These are phyloP conservation scores for Aspergillus avenaceus DNA, from an alignment of 495 filamentous ascomycete genomes.

Conservation along the genomic window DNA sequence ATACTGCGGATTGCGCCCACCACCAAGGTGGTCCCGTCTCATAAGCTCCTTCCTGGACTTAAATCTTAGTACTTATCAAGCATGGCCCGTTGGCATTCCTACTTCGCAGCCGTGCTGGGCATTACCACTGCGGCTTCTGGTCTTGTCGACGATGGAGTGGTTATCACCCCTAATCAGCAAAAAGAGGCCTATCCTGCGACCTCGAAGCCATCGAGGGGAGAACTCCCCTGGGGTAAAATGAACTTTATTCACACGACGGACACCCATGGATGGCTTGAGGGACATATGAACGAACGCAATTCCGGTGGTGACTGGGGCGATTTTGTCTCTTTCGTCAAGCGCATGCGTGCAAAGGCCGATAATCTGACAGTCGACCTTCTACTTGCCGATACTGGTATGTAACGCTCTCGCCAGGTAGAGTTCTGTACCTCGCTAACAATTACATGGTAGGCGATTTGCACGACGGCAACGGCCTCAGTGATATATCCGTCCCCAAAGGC, in stretches of 20 bases:
- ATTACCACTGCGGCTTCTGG: background rate
- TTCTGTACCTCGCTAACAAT: background rate
- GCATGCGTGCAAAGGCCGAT: conserved; percentile 33
- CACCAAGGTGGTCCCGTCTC: background rate
- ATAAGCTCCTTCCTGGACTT: background rate
- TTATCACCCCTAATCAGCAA: background rate
- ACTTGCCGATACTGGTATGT: conserved; percentile 33
- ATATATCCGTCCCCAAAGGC: conserved; percentile 35
- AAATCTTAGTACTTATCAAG: background rate
- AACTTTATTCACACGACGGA: conserved; percentile 46
- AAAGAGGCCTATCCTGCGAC: conserved; percentile 35
- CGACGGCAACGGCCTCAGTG: conserved; percentile 37
- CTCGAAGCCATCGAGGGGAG: conserved; percentile 23
- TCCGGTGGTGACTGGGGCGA: conserved; percentile 43
- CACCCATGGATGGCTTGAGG: conserved; percentile 45
- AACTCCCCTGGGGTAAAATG: conserved; percentile 42
- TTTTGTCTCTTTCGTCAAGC: conserved; percentile 29
- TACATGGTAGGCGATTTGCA: conserved; percentile 30
- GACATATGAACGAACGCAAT: conserved; percentile 40
- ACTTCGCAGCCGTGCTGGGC: background rate
- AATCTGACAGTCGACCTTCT: conserved; percentile 31
- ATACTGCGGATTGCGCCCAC: background rate
- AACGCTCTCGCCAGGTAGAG: background rate
- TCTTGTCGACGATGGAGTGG: background rate
- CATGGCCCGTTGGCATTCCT: background rate